These are phyloP conservation scores for Fusarium xylarioides DNA, from an alignment of 2,329 filamentous ascomycete species.

Conservation along the genomic window DNA sequence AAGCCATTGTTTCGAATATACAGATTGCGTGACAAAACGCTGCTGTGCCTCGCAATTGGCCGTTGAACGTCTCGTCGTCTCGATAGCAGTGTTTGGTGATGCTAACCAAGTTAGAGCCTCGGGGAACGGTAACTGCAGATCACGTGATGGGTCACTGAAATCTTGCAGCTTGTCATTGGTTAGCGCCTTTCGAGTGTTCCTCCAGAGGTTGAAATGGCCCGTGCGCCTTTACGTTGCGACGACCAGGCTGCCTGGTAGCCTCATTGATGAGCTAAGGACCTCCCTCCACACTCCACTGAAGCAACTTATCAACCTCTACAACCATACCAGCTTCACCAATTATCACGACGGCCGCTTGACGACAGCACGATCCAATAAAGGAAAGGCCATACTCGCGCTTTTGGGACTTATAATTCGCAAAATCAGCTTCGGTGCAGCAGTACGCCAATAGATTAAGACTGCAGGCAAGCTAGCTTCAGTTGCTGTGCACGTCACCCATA, in stretches of 20 bases:
- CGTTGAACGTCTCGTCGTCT: constrained; percentile 37
- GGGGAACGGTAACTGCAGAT: constrained; percentile 34
- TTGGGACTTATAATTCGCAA: neutral
- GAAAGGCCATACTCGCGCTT: neutral
- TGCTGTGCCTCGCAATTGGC: constrained; percentile 46
- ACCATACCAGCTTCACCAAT: constrained; percentile 6
- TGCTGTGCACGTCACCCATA: constrained; percentile 35
- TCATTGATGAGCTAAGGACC: constrained; percentile 44
- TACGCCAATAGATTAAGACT: constrained; percentile 14
- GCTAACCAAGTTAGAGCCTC: constrained; percentile 37
- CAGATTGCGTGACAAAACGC: constrained; percentile 43
- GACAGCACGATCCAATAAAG: neutral
- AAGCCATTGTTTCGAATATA: constrained; percentile 59
- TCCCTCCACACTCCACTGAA: constrained; percentile 35
- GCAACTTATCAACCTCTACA: constrained; percentile 21
- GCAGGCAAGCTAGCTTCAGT: constrained; percentile 36
- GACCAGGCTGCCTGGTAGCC: constrained; percentile 53
- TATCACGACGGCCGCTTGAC: neutral
- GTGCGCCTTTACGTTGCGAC: constrained; percentile 43
- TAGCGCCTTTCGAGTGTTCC: neutral
- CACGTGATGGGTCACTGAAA: constrained; percentile 43
- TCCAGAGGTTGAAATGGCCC: constrained; percentile 15
- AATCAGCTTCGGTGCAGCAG: neutral
- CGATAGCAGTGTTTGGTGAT: constrained; percentile 39
- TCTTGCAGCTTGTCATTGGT: constrained; percentile 28